Evolutionary conservation across 768 basidiomycete species (phyloP).

Genomic region (Serendipita sp.): DNA sequence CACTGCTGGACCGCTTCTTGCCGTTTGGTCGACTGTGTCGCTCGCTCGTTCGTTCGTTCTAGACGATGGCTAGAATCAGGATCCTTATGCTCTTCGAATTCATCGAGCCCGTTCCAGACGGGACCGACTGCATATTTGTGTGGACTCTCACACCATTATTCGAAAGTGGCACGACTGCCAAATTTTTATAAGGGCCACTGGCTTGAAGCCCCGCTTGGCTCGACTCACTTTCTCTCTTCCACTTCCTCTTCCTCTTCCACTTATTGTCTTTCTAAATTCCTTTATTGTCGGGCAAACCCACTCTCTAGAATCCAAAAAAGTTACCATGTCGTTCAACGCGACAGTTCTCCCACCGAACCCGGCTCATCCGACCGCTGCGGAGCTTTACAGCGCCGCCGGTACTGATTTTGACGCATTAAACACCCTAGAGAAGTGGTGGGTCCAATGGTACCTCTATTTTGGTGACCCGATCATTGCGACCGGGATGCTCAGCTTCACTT

Average conservation of each 20-base stretch:
- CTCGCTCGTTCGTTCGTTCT: too few species aligned
- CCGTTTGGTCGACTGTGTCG: too few species aligned
- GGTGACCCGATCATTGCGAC: conserved; percentile 88
- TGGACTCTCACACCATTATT: not conserved
- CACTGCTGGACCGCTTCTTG: too few species aligned
- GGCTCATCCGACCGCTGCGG: not conserved
- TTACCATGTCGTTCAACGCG: not conserved
- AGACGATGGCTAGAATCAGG: too few species aligned
- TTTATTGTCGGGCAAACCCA: not conserved
- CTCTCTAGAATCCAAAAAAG: too few species aligned
- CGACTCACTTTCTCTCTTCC: not conserved
- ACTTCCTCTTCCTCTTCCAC: not conserved
- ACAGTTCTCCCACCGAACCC: not conserved
- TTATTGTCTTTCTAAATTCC: not conserved
- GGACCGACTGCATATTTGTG: not conserved
- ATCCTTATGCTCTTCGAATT: too few species aligned
- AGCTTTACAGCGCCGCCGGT: conserved; percentile 3
- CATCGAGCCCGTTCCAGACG: not conserved
- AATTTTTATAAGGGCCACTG: too few species aligned
- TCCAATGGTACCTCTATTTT: conserved; percentile 68
- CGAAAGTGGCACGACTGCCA: conserved; percentile 31
- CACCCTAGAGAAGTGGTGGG: conserved; percentile 60
- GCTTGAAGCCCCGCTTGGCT: too few species aligned
- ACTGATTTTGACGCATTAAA: conserved; percentile 6
- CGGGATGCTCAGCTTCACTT: conserved; percentile 76